Evolutionary conservation across 1,284 basidiomycete genomes (phyloP).

Genomic region (Puccinia horiana): DNA sequence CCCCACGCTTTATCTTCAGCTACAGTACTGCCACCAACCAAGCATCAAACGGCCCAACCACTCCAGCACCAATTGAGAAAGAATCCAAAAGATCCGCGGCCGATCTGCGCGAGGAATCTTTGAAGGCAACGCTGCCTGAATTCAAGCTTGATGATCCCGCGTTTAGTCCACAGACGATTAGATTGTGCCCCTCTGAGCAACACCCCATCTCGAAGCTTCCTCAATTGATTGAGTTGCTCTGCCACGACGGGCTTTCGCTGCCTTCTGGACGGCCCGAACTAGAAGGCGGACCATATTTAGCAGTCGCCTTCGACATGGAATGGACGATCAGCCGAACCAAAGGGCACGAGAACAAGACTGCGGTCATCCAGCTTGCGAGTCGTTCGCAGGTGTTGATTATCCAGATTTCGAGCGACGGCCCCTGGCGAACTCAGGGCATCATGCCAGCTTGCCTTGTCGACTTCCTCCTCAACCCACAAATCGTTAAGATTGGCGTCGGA

Average conservation of each 20-base stretch:
- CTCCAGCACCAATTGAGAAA: not conserved
- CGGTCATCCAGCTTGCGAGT: constrained; percentile 26
- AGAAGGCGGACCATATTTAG: not conserved
- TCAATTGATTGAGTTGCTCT: constrained; percentile 6
- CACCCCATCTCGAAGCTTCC: not conserved
- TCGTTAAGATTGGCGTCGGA: constrained; percentile 43
- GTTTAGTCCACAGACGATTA: constrained; percentile 5
- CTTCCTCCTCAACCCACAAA: constrained; percentile 15
- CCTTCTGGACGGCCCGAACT: not conserved
- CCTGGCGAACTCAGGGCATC: not conserved
- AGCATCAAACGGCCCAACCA: too few species aligned
- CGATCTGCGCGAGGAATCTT: not conserved
- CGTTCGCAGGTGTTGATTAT: constrained; percentile 14
- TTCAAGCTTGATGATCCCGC: constrained; percentile 12
- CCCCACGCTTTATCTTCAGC: constrained; percentile 1
- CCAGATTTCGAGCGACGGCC: constrained; percentile 8
- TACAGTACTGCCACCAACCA: not conserved
- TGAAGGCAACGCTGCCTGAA: not conserved
- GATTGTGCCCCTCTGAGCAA: constrained; percentile 16
- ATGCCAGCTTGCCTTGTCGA: not conserved
- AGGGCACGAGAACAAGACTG: constrained; percentile 23
- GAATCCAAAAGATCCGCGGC: not conserved
- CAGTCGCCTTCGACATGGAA: constrained; percentile 42
- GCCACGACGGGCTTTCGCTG: constrained; percentile 23
- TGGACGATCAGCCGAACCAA: constrained; percentile 4